phyloP scores from a whole-genome alignment of 2,329 filamentous ascomycete species.

The Aulographum hederae region DNA sequence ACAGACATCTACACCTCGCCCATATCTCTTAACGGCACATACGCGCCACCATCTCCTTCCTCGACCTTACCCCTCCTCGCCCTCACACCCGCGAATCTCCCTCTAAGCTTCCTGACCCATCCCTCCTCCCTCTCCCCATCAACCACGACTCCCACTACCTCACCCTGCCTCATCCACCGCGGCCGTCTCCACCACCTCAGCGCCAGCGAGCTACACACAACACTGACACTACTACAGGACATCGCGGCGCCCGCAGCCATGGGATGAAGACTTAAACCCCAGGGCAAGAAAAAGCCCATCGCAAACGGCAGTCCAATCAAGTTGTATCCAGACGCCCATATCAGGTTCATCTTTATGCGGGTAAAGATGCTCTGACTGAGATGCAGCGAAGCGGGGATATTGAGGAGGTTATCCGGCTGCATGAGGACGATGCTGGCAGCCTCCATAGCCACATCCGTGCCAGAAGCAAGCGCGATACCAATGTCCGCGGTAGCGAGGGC shows the following conservation, averaged over 20 bases:
- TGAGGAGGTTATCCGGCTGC: constrained; percentile 54
- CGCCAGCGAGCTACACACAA: constrained; percentile 67
- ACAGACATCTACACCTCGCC: constrained; percentile 3
- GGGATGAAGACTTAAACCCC: constrained; percentile 74
- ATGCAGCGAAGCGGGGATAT: constrained; percentile 73
- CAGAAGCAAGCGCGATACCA: constrained; percentile 80
- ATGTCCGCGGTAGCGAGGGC: constrained; percentile 84
- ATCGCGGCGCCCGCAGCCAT: constrained; percentile 92
- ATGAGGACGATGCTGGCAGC: constrained; percentile 93
- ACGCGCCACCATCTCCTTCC: constrained; percentile 20
- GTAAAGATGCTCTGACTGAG: constrained; percentile 73
- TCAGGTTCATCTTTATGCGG: constrained; percentile 83
- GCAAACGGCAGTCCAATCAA: constrained; percentile 80
- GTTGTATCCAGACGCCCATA: constrained; percentile 91
- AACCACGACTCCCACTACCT: constrained; percentile 8
- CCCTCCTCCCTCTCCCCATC: constrained; percentile 10
- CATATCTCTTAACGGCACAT: constrained; percentile 27
- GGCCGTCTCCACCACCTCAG: constrained; percentile 78
- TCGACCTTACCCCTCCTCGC: constrained; percentile 12
- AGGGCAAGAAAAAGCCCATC: constrained; percentile 87
- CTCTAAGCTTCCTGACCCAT: constrained; percentile 9
- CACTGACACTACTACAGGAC: constrained; percentile 77
- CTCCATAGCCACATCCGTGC: constrained; percentile 95
- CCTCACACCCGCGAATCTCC: constrained; percentile 8
- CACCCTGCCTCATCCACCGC: constrained; percentile 56